Conservation (phyloP, 768 basidiomycete genomes). For the Hypsizygus marmoreus region DNA sequence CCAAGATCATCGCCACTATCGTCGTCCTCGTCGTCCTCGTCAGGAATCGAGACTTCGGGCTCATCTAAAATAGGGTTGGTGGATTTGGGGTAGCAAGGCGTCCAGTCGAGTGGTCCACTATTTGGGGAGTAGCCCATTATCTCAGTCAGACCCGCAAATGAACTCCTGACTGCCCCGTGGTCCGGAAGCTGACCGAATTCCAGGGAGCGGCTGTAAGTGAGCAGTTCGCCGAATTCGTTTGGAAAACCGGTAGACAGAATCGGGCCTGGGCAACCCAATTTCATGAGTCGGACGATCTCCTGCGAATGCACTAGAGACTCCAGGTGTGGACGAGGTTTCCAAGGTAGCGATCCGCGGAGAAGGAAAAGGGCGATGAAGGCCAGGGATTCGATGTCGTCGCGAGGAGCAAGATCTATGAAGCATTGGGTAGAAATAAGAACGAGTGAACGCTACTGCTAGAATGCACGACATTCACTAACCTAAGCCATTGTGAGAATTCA, state of each 20-base stretch:
- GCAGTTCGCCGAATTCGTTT: conserved; percentile 21
- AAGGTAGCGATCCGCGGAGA: conserved; percentile 44
- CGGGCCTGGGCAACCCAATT: conserved; percentile 15
- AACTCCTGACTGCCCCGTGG: conserved; percentile 12
- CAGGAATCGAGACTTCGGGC: conserved; percentile 14
- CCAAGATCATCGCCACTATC: conserved; percentile 11
- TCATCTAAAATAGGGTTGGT: conserved; percentile 12
- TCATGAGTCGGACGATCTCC: conserved; percentile 16
- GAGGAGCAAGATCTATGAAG: conserved; percentile 28
- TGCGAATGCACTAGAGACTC: conserved; percentile 16
- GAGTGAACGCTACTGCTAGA: conserved; percentile 8
- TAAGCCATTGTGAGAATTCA: conserved; percentile 32
- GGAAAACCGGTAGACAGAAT: conserved; percentile 21
- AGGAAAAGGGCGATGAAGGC: conserved; percentile 59
- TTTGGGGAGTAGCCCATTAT: conserved; percentile 12
- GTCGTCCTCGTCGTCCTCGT: conserved; percentile 17
- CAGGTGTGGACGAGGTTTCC: conserved; percentile 27
- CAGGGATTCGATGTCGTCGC: conserved; percentile 60
- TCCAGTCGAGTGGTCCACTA: conserved; percentile 22
- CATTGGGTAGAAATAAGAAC: conserved; percentile 5
- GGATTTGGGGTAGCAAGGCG: conserved; percentile 14
- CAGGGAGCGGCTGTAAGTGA: conserved; percentile 23
- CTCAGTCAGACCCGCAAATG: conserved; percentile 16
- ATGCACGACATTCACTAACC: conserved; percentile 21
- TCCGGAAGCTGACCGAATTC: conserved; percentile 24